These are phyloP conservation scores for Xerocomellus amylosporus DNA, from an alignment of 768 basidiomycete genomes.

Conservation along the genomic window DNA sequence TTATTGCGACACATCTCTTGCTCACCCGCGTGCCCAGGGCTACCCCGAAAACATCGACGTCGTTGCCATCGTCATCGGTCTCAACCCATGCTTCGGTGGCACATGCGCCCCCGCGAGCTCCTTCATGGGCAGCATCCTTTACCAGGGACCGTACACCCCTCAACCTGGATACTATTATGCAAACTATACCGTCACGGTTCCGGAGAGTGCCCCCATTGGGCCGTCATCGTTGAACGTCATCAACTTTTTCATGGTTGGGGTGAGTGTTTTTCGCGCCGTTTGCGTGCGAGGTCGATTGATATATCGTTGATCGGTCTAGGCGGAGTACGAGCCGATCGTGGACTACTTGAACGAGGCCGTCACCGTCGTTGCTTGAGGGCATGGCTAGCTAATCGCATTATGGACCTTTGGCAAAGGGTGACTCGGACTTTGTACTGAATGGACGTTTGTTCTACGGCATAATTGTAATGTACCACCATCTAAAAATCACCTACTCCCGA, in stretches of 20 bases:
- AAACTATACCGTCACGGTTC: slow-evolving; percentile 34
- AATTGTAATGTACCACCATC: not conserved
- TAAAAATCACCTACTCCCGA: not conserved
- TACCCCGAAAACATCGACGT: slow-evolving; percentile 24
- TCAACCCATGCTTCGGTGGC: slow-evolving; percentile 23
- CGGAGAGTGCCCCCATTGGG: slow-evolving; percentile 27
- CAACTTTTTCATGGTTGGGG: slow-evolving; percentile 40
- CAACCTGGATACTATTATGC: slow-evolving; percentile 16
- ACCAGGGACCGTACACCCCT: slow-evolving; percentile 35
- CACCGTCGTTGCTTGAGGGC: slow-evolving; percentile 5
- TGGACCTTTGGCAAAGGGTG: not conserved
- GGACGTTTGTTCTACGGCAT: not conserved
- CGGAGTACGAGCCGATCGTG: slow-evolving; percentile 6
- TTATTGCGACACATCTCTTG: not conserved
- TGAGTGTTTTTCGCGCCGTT: slow-evolving; percentile 23
- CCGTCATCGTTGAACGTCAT: slow-evolving; percentile 36
- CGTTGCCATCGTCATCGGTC: slow-evolving; percentile 33
- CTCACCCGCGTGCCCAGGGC: slow-evolving; percentile 8
- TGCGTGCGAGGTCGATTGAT: not conserved
- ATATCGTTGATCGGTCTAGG: slow-evolving; percentile 6
- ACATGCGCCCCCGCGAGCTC: slow-evolving; percentile 24
- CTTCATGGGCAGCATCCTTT: slow-evolving; percentile 33
- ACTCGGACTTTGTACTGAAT: not conserved
- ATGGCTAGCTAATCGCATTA: not conserved
- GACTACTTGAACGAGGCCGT: slow-evolving; percentile 25